Conservation (phyloP, 805 yeast genomes). For the Kodamaea kakaduensis region DNA sequence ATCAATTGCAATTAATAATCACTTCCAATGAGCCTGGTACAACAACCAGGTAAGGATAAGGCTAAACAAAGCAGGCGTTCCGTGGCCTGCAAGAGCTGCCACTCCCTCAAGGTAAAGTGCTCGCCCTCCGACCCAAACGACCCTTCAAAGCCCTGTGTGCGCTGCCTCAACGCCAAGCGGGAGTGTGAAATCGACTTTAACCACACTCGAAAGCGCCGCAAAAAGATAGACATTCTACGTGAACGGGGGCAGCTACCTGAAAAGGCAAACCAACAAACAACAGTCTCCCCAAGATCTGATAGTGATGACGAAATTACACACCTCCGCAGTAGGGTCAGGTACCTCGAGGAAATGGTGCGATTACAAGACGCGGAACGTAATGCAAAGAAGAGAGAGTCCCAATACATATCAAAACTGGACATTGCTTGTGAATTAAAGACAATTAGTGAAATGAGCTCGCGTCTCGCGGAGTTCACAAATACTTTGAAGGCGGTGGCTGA, state of each 20-base stretch:
- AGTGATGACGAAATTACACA: slow-evolving; percentile 16
- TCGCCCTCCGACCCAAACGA: slow-evolving; percentile 61
- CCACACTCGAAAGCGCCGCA: slow-evolving; percentile 50
- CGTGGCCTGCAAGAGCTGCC: slow-evolving; percentile 72
- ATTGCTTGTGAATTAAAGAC: slow-evolving; percentile 39
- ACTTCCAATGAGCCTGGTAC: too few species aligned
- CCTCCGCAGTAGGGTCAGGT: slow-evolving; percentile 19
- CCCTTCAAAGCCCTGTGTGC: slow-evolving; percentile 62
- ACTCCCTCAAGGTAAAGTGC: slow-evolving; percentile 78
- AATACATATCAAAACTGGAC: too few species aligned
- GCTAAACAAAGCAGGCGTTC: slow-evolving; percentile 32
- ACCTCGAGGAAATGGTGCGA: slow-evolving; percentile 16
- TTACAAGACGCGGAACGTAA: slow-evolving; percentile 10
- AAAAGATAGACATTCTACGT: slow-evolving; percentile 29
- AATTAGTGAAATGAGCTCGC: slow-evolving; percentile 30
- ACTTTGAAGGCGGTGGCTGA: slow-evolving; percentile 45
- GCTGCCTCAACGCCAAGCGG: slow-evolving; percentile 64
- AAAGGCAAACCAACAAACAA: too few species aligned
- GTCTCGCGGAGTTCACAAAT: slow-evolving; percentile 42
- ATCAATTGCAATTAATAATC: too few species aligned
- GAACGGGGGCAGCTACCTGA: too few species aligned
- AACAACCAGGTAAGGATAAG: slow-evolving; percentile 3
- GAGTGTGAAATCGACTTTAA: slow-evolving; percentile 65
- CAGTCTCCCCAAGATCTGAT: too few species aligned
- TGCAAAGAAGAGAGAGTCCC: too few species aligned